Conservation (phyloP, 2,329 filamentous ascomycete species). For the Botrytis hyacinthi region DNA sequence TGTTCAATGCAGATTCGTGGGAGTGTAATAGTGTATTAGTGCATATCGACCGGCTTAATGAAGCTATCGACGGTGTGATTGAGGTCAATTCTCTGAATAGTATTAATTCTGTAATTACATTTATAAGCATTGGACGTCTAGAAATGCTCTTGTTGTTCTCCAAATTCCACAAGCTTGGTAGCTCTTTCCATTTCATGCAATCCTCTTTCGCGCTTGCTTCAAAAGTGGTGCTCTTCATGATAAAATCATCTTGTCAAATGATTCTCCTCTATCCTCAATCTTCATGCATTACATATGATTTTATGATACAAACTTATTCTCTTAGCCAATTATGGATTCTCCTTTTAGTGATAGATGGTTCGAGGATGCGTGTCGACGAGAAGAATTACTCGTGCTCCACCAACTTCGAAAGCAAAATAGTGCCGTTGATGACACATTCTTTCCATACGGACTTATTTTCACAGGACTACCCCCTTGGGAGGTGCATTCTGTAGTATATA, state of each 20-base stretch:
- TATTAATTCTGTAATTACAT: rapidly evolving
- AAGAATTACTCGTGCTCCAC: not conserved
- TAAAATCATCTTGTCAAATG: not conserved
- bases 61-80: not conserved
- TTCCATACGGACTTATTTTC: not conserved
- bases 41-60: rapidly evolving
- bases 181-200: not conserved
- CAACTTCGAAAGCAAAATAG: not conserved
- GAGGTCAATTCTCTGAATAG: not conserved
- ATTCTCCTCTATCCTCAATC: not conserved
- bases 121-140: not conserved
- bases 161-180: not conserved
- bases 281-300: not conserved
- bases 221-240: not conserved
- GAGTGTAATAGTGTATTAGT: not conserved
- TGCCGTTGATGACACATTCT: not conserved
- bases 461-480: not conserved
- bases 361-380: too few relatives aligned
- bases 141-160: too few relatives aligned
- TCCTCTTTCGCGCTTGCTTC: not conserved
- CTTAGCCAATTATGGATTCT: too few relatives aligned
- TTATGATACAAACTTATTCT: rapidly evolving
- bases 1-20: too few relatives aligned
- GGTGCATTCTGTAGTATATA: rapidly evolving
- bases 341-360: not conserved